Conservation (phyloP, 164 flowering plant genomes). For the Tetracentron sinense region DNA sequence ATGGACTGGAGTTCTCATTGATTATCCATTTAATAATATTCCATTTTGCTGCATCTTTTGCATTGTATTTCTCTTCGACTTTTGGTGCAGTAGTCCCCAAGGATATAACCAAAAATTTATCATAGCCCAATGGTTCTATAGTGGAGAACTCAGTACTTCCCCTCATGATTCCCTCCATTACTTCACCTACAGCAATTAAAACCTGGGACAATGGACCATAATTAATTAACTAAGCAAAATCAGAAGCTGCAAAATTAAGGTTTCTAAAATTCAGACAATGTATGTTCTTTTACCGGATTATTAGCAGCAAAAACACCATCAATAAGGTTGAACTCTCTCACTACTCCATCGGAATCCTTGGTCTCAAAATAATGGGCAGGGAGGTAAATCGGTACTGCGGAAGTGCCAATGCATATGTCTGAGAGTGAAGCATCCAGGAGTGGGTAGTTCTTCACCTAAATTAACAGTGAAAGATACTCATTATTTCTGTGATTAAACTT, state of each 20-base stretch:
- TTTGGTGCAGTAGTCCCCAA: slow-evolving; percentile 34
- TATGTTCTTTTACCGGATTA: slow-evolving; percentile 20
- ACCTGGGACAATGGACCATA: slow-evolving; percentile 13
- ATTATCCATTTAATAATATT: slow-evolving; percentile 29
- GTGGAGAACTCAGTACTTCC: slow-evolving; percentile 25
- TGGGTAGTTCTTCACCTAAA: slow-evolving; percentile 25
- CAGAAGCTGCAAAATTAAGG: not conserved
- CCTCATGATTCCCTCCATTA: slow-evolving; percentile 16
- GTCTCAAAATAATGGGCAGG: slow-evolving; percentile 23
- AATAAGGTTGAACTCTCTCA: slow-evolving; percentile 25
- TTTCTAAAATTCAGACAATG: no score
- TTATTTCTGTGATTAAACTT: no score
- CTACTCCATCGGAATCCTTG: not conserved
- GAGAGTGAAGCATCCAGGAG: slow-evolving; percentile 27
- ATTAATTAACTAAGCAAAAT: not conserved
- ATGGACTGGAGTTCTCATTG: slow-evolving; percentile 20
- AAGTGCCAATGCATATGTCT: slow-evolving; percentile 29
- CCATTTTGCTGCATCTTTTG: slow-evolving; percentile 31
- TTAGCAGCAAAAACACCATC: slow-evolving; percentile 34
- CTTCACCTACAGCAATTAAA: slow-evolving; percentile 28
- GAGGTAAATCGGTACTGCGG: slow-evolving; percentile 31
- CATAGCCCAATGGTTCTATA: slow-evolving; percentile 24
- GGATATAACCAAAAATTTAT: slow-evolving; percentile 31
- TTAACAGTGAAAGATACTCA: not conserved
- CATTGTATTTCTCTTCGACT: slow-evolving; percentile 15